Evolutionary conservation across 768 basidiomycete species (phyloP).

Genomic region (Tylopilus balloui): DNA sequence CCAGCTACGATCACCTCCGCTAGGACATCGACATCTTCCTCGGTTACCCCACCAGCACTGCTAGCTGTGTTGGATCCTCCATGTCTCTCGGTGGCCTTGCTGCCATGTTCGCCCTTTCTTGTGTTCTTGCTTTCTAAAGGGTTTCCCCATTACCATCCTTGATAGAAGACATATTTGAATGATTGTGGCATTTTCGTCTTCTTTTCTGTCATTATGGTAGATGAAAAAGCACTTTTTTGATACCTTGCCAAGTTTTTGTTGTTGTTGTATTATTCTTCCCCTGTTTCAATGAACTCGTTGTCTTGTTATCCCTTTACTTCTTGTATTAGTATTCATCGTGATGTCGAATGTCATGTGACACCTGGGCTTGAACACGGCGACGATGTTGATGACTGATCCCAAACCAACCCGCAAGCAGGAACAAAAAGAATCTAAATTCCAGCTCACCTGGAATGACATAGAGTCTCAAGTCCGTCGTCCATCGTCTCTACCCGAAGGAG

Average conservation of each 20-base stretch:
- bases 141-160: not conserved
- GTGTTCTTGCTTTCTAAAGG: too few relatives aligned
- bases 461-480: conserved; percentile 82
- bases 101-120: conserved; percentile 10
- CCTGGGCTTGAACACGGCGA: not conserved
- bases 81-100: conserved; percentile 19
- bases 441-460: conserved; percentile 27
- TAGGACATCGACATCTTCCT: too few relatives aligned
- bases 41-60: too few relatives aligned
- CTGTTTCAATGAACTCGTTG: too few relatives aligned
- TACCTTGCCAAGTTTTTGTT: too few relatives aligned
- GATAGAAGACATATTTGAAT: conserved; percentile 4
- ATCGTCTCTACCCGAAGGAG: conserved; percentile 84
- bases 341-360: too few relatives aligned
- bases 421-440: conserved; percentile 32
- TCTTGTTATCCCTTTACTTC: too few relatives aligned
- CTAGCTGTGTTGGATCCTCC: conserved; percentile 15
- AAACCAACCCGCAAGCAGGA: conserved; percentile 24
- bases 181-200: not conserved
- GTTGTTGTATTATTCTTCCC: too few relatives aligned
- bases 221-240: too few relatives aligned
- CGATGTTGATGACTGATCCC: conserved; percentile 17
- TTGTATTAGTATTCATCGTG: not conserved
- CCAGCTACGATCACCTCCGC: too few relatives aligned
- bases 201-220: not conserved